Conservation (phyloP, 129 eudicot species). For the Chrysanthemum lavandulifolium region DNA sequence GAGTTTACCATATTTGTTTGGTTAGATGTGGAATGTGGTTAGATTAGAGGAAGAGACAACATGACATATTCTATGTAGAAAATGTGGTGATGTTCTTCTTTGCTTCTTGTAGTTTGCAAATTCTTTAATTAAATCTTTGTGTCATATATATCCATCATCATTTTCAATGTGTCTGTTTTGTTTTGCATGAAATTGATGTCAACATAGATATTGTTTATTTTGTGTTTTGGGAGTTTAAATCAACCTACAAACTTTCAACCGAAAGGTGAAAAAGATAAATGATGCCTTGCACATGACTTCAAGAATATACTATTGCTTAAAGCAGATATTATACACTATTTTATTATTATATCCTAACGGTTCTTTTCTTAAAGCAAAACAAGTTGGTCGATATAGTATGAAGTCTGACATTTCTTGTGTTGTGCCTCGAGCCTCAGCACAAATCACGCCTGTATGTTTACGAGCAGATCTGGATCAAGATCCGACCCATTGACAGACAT, state of each 20-base stretch:
- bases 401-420: not conserved
- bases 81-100: conserved; percentile 24
- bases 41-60: conserved; percentile 25
- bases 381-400: not conserved
- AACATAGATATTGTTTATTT: not conserved
- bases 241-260: conserved; percentile 25
- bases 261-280: conserved; percentile 14
- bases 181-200: conserved; percentile 19
- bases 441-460: not conserved
- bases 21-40: not conserved
- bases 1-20: conserved; percentile 6
- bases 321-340: conserved; percentile 13
- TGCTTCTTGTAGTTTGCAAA: conserved; percentile 31
- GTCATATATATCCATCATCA: conserved; percentile 15
- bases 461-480: no score
- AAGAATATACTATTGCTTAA: conserved; percentile 22
- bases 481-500: no score
- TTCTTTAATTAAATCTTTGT: conserved; percentile 31
- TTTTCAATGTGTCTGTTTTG: conserved; percentile 2
- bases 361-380: not conserved
- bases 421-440: not conserved
- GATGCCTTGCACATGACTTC: conserved; percentile 31
- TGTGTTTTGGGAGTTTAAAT: conserved; percentile 23
- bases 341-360: not conserved
- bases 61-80: conserved; percentile 23